Base-by-base conservation (phyloP, 2,329 filamentous ascomycete genomes). In the Coleophoma eucalyptorum region DNA sequence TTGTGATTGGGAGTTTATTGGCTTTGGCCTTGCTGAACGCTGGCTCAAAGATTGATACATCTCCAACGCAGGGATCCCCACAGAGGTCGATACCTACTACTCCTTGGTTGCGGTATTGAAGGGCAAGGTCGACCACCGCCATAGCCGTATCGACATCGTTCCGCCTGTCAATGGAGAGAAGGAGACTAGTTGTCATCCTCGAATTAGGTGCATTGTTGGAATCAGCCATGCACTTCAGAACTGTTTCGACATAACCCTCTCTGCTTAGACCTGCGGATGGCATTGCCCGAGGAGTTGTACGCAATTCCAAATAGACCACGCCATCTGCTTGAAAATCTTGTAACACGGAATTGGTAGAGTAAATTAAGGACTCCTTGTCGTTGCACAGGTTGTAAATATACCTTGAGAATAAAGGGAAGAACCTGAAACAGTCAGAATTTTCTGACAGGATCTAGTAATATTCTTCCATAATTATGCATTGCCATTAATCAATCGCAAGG, bases 81-180 rank as follows among this genome's bases (percentile, higher is more conserved):
- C 89, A 93, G 18, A 94, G 78, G 62, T 94, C 90, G 19, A 94
- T 67, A 13, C 84, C 89, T 1, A 93, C 85, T 4, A 93, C 79
- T 16, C 82, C 81, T 4, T 68, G 63, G 35, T 60, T 56, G 13
- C 68, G 69, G 63, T 84, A 80, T 51, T 72, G 70, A 43, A 78
- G 65, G 1, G 87, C 87, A 1, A 94, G 75, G 16, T 77, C 69
- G 20, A 92, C 76, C 3, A 85, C 79, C 53, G 84, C 73, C n/a
- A 72, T 61, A 0, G 89, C 89, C 55, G 87, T 80, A 1, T 69
- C 63, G 8, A 73, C 59, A 8, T 78, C 73, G 57, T 81, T 81
- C 58, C 81, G 74, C 16, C 89, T 80, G 67, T 95, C 89, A 37
- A 93, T 73, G 32, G 86, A 89, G 11, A 94, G 76, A 57, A 94